Percentiles rank a stretch among this genome's conserved stretches.
Evolutionary conservation across 768 basidiomycete genomes (phyloP).

Genomic region (Mycena maculata): DNA sequence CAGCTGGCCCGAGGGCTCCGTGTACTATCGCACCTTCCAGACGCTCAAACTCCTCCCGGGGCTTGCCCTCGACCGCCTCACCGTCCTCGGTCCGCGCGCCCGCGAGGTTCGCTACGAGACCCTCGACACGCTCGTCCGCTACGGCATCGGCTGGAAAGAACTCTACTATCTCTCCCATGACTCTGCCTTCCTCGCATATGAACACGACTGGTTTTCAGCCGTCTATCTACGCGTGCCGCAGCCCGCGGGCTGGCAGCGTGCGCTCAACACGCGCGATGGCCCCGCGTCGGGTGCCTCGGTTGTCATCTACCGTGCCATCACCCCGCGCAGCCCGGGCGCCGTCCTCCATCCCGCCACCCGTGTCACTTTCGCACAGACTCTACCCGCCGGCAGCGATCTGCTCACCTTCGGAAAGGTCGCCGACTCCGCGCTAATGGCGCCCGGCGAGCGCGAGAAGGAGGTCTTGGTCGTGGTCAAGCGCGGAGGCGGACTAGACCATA

Average conservation of each 20-base stretch:
- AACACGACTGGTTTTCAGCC: not conserved
- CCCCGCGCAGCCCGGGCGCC: not conserved
- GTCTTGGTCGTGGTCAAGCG: conserved; percentile 10
- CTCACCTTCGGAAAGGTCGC: not conserved
- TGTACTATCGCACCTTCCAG: conserved; percentile 14
- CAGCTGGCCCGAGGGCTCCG: not conserved
- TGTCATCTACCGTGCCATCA: conserved; percentile 5
- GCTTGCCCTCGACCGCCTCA: conserved; percentile 22
- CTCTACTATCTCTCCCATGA: conserved; percentile 14
- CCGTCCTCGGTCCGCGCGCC: conserved; percentile 2
- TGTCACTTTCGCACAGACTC: conserved; percentile 11
- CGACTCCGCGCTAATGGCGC: conserved; percentile 5
- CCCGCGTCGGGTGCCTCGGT: conserved; percentile 1
- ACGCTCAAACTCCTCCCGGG: conserved; percentile 20
- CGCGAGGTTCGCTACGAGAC: conserved; percentile 9
- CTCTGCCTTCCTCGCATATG: conserved; percentile 7
- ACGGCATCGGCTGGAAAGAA: conserved; percentile 18
- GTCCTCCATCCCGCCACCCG: conserved; percentile 8
- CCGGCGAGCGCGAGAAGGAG: conserved; percentile 19
- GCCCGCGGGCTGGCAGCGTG: conserved; percentile 14
- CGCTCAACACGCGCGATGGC: conserved; percentile 6
- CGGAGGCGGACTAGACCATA: not conserved
- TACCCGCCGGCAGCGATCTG: conserved; percentile 1
- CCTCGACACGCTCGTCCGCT: conserved; percentile 14
- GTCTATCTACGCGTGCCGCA: conserved; percentile 14